Conservation (phyloP, 202 grass and related monocot species). For the Dendrocalamus latiflorus region DNA sequence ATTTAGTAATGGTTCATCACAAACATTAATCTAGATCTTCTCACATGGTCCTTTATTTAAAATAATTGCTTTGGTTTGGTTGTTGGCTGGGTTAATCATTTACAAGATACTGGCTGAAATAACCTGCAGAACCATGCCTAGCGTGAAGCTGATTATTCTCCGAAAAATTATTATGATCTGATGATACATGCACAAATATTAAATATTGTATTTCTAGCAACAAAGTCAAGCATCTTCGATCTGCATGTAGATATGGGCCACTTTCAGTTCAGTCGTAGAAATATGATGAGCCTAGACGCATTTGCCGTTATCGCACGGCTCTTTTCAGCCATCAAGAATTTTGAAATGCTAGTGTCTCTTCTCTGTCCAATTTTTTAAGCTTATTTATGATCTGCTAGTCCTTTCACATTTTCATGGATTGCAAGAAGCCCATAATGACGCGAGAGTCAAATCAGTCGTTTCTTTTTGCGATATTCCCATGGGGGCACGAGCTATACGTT, state of each 20-base stretch:
- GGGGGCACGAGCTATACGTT: no score
- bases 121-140: neutral
- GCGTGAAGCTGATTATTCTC: conserved; percentile 23
- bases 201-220: neutral
- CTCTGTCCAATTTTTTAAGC: neutral
- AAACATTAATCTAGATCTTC: no score
- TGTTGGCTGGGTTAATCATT: conserved; percentile 22
- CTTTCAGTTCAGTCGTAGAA: conserved; percentile 26
- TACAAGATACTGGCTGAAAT: conserved; percentile 16
- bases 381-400: neutral
- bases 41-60: no score
- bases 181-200: neutral
- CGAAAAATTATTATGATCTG: conserved; percentile 11
- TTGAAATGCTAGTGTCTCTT: neutral
- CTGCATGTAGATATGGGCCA: neutral
- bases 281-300: conserved; percentile 3
- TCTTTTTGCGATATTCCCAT: neutral
- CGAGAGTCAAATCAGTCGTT: neutral
- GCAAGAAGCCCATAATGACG: neutral
- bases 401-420: neutral
- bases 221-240: conserved; percentile 33
- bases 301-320: conserved; percentile 17
- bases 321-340: neutral
- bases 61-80: neutral
- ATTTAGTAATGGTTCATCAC: no score